Evolutionary conservation across 148 eudicot species (phyloP).

Genomic region (Vaccinium corymbosum): DNA sequence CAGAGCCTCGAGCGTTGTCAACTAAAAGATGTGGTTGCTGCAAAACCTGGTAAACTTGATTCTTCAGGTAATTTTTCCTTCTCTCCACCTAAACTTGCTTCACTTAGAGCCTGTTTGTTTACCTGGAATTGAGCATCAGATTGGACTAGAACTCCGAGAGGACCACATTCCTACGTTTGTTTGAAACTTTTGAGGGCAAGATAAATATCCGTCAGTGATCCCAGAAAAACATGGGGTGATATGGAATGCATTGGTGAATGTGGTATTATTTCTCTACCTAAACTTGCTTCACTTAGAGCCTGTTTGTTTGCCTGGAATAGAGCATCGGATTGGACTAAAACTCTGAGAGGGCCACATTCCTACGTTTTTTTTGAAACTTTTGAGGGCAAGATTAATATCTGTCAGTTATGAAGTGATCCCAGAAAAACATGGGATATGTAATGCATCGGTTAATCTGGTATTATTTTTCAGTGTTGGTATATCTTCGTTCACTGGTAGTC

Average conservation of each 20-base stretch:
- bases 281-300: background rate
- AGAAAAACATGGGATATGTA: background rate
- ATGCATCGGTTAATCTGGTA: background rate
- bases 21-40: conserved; percentile 79
- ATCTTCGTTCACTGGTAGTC: background rate
- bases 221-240: background rate
- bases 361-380: background rate
- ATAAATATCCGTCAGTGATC: background rate
- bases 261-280: background rate
- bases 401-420: background rate
- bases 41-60: conserved; percentile 85
- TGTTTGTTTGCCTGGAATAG: background rate
- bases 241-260: background rate
- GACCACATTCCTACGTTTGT: background rate
- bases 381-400: background rate
- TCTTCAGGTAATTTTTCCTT: conserved; percentile 47
- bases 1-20: conserved; percentile 96
- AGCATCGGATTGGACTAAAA: background rate
- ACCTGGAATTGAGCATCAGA: background rate
- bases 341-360: background rate
- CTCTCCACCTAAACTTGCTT: background rate
- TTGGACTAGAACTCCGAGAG: background rate
- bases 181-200: background rate
- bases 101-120: background rate
- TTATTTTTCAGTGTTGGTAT: too few relatives aligned